Conservation (phyloP, 345 rosid species). For the Gossypium ekmanianum region DNA sequence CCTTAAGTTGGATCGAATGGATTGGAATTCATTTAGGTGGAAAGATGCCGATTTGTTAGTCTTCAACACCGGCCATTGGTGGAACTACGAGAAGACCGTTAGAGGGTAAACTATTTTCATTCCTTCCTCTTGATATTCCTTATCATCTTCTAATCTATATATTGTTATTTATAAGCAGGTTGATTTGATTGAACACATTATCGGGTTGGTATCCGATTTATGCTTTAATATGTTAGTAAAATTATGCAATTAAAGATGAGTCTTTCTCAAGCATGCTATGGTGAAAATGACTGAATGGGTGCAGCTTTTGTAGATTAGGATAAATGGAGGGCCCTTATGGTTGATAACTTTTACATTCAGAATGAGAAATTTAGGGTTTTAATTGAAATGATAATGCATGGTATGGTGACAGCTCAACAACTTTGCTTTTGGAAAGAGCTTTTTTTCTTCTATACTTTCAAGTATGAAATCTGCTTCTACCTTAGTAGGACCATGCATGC, state of each 20-base stretch:
- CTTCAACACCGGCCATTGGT: constrained; percentile 94
- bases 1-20: constrained; percentile 80
- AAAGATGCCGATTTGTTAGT: constrained; percentile 70
- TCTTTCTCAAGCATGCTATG: neutral
- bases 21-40: constrained; percentile 74
- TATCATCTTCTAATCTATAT: neutral
- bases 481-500: neutral
- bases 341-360: neutral
- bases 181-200: neutral
- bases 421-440: constrained; percentile 3
- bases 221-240: too few relatives aligned
- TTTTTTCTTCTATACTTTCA: neutral
- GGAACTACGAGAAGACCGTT: constrained; percentile 89
- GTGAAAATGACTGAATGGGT: neutral
- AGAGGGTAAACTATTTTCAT: constrained; percentile 52
- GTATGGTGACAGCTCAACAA: constrained; percentile 17
- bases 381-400: constrained; percentile 1
- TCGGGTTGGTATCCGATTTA: too few relatives aligned
- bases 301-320: constrained; percentile 2
- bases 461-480: constrained; percentile 1
- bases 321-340: constrained; percentile 9
- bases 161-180: neutral
- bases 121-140: constrained; percentile 6
- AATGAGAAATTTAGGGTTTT: constrained; percentile 5
- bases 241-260: neutral